A percentile compares a stretch with the other conserved stretches of the same genome.
Evolutionary conservation across 768 basidiomycete species (phyloP).

Genomic region (Kwoniella newhampshirensis): DNA sequence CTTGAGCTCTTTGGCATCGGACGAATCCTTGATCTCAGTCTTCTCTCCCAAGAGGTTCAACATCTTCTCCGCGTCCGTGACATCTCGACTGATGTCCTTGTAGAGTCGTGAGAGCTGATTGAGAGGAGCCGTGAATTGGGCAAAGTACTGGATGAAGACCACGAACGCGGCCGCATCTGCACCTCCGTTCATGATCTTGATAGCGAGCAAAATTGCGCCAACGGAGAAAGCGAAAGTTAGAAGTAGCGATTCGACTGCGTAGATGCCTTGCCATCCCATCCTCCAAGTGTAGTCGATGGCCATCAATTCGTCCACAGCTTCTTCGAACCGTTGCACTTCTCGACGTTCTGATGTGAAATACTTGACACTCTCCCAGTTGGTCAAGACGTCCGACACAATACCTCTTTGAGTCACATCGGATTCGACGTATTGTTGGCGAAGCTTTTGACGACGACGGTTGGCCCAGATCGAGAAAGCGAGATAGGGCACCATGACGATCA

Average conservation of each 20-base stretch:
- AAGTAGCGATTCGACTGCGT: conserved; percentile 61
- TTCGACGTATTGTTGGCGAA: conserved; percentile 79
- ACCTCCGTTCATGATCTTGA: conserved; percentile 62
- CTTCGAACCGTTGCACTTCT: conserved; percentile 68
- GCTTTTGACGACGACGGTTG: conserved; percentile 70
- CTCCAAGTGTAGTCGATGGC: conserved; percentile 70
- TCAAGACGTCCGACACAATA: conserved; percentile 58
- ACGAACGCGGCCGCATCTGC: conserved; percentile 66
- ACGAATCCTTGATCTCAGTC: conserved; percentile 78
- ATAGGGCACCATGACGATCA: conserved; percentile 67
- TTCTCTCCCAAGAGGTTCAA: conserved; percentile 77
- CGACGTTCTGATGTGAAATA: conserved; percentile 84
- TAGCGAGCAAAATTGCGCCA: conserved; percentile 76
- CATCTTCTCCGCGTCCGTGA: conserved; percentile 77
- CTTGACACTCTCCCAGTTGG: conserved; percentile 65
- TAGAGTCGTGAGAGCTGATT: conserved; percentile 78
- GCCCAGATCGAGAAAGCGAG: conserved; percentile 56
- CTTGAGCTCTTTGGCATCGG: conserved; percentile 70
- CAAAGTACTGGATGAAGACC: conserved; percentile 77
- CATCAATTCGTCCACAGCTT: conserved; percentile 74
- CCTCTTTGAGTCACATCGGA: conserved; percentile 75
- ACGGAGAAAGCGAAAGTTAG: conserved; percentile 69
- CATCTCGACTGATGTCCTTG: conserved; percentile 62
- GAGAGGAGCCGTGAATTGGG: conserved; percentile 71
- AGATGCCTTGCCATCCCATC: conserved; percentile 70